These are phyloP conservation scores for Cercophora newfieldiana DNA, from an alignment of 495 filamentous ascomycete genomes.

Conservation along the genomic window DNA sequence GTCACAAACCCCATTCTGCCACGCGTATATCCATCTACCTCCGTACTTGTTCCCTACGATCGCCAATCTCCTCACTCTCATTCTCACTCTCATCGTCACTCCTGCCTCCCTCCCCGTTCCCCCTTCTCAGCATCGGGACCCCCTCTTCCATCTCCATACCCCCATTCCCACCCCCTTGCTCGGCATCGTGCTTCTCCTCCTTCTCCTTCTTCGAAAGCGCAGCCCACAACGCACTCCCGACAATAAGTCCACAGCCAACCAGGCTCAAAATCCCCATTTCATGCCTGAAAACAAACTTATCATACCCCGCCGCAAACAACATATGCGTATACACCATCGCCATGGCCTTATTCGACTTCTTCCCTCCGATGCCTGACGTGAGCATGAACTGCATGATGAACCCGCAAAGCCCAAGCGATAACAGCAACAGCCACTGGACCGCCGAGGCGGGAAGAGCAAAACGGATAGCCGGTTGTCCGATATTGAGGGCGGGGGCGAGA, in stretches of 20 bases:
- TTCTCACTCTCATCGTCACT: conserved; percentile 8
- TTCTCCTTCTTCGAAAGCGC: conserved; percentile 55
- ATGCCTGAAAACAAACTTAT: conserved; percentile 74
- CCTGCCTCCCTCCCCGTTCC: conserved; percentile 15
- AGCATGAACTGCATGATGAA: conserved; percentile 86
- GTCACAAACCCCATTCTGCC: background rate
- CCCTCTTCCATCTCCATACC: conserved; percentile 26
- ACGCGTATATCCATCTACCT: background rate
- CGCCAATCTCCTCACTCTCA: conserved; percentile 8
- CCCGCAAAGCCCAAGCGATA: conserved; percentile 70
- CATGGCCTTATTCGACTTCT: conserved; percentile 68
- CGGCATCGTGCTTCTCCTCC: conserved; percentile 16
- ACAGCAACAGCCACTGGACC: conserved; percentile 70
- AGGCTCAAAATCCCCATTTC: conserved; percentile 66
- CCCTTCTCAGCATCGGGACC: conserved; percentile 20
- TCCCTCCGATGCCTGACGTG: conserved; percentile 75
- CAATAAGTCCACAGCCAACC: conserved; percentile 73
- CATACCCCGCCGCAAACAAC: conserved; percentile 84
- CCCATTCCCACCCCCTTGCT: background rate
- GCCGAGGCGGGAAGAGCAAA: conserved; percentile 62
- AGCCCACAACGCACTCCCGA: conserved; percentile 79
- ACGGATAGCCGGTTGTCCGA: conserved; percentile 52
- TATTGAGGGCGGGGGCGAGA: conserved; percentile 45
- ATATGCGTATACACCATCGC: conserved; percentile 93
- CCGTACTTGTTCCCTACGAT: background rate